Evolutionary conservation across 371 early-diverging fungal species (phyloP).

Genomic region (Rhizopus arrhizus): DNA sequence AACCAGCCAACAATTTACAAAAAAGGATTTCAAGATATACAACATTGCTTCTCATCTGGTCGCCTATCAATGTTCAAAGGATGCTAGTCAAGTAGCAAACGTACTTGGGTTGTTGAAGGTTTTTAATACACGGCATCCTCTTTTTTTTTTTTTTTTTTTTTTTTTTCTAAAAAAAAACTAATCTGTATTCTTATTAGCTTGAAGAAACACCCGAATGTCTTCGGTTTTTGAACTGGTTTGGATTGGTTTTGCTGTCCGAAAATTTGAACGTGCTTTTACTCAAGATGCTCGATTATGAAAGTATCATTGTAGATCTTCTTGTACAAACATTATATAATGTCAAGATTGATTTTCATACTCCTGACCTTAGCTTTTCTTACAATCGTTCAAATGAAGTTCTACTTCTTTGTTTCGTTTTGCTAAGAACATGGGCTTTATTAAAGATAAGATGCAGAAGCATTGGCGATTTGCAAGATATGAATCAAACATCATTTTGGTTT

Average conservation of each 20-base stretch:
- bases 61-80: constrained; percentile 38
- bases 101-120: constrained; percentile 48
- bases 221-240: constrained; percentile 55
- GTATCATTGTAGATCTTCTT: constrained; percentile 42
- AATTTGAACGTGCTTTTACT: constrained; percentile 24
- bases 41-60: constrained; percentile 40
- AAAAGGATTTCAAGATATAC: constrained; percentile 53
- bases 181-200: constrained; percentile 25
- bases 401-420: constrained; percentile 39
- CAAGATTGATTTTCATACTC: constrained; percentile 39
- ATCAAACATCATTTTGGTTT: constrained; percentile 38
- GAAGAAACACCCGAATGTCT: constrained; percentile 48
- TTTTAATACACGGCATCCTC: background rate
- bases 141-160: too few relatives aligned
- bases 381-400: constrained; percentile 46
- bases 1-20: constrained; percentile 44
- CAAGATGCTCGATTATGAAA: constrained; percentile 40
- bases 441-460: constrained; percentile 19
- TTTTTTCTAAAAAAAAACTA: background rate
- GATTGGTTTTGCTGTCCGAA: constrained; percentile 35
- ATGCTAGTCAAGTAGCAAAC: constrained; percentile 29
- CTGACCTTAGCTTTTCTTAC: constrained; percentile 48
- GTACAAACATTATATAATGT: constrained; percentile 43
- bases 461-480: background rate
- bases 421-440: constrained; percentile 47